Percentiles rank a stretch among this genome's conserved stretches.
These are phyloP conservation scores for Diaporthe citriasiana DNA, from an alignment of 2,329 filamentous ascomycete genomes.

Conservation along the genomic window DNA sequence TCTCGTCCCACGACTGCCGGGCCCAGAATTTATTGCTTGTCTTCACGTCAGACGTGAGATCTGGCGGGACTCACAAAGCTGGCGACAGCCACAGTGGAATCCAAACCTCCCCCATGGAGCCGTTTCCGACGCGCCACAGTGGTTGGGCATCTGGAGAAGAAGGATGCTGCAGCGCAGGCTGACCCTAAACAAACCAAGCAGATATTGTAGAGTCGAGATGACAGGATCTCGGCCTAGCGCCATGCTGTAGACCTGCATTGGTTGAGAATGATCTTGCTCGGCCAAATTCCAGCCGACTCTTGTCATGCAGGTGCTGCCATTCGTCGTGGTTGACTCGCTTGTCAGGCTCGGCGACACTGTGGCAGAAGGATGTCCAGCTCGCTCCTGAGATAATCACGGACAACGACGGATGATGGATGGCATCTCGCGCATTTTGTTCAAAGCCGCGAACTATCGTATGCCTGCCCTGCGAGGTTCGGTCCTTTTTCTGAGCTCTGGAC, in stretches of 20 bases:
- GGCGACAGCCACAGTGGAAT: conserved; percentile 30
- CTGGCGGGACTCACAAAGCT: conserved; percentile 27
- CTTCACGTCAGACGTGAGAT: conserved; percentile 37
- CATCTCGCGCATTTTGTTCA: conserved; percentile 15
- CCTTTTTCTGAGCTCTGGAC: conserved; percentile 32
- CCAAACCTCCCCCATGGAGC: conserved; percentile 25
- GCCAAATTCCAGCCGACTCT: conserved; percentile 36
- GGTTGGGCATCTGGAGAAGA: conserved; percentile 13
- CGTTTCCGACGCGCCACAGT: conserved; percentile 16
- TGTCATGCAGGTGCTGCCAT: conserved; percentile 22
- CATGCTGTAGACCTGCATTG: conserved; percentile 34
- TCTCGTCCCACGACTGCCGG: conserved; percentile 40
- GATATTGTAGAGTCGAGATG: conserved; percentile 32
- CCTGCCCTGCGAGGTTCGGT: neutral
- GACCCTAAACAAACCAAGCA: conserved; percentile 26
- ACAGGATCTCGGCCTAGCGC: conserved; percentile 40
- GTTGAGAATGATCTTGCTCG: conserved; percentile 36
- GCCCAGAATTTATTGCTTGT: conserved; percentile 41
- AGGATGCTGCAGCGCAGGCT: conserved; percentile 18
- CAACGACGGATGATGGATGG: conserved; percentile 1
- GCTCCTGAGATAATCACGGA: conserved; percentile 32
- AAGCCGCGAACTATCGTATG: conserved; percentile 1
- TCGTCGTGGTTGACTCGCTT: conserved; percentile 38
- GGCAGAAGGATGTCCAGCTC: conserved; percentile 8
- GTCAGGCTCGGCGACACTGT: conserved; percentile 34